phyloP scores from a whole-genome alignment of 148 eudicot genomes.

The Chenopodium berlandieri region DNA sequence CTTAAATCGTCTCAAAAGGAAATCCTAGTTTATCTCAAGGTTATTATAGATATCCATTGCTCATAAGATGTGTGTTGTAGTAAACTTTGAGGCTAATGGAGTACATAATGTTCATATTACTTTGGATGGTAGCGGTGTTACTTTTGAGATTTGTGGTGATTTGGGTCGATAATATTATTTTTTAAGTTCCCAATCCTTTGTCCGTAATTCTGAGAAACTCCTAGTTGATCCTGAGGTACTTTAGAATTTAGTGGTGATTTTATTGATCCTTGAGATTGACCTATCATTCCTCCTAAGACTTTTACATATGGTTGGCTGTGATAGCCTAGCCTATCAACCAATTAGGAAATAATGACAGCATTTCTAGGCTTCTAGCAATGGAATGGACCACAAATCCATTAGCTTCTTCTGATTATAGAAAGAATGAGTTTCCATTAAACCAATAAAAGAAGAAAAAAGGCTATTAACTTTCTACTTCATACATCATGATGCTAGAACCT shows the following conservation, averaged over 20 bases:
- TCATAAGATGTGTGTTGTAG: too few relatives aligned
- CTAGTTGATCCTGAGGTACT: background rate
- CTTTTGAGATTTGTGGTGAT: background rate
- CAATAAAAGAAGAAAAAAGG: background rate
- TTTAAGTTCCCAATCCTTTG: background rate
- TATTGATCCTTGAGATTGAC: background rate
- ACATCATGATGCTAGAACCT: conserved; percentile 17
- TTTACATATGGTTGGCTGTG: conserved; percentile 12
- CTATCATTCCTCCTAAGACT: background rate
- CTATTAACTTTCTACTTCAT: conserved; percentile 9
- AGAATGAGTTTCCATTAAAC: background rate
- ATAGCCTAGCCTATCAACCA: conserved; percentile 15
- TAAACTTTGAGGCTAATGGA: too few relatives aligned
- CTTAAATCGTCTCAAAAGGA: too few relatives aligned
- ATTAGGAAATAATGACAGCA: background rate
- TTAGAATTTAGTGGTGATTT: background rate
- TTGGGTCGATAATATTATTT: too few relatives aligned
- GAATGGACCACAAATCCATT: conserved; percentile 30
- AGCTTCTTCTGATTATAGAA: background rate
- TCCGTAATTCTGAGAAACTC: background rate
- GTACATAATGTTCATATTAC: background rate
- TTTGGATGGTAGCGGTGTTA: background rate
- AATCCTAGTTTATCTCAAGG: too few relatives aligned
- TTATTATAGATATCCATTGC: too few relatives aligned
- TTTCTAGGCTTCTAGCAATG: background rate